Conservation (phyloP, 2,329 filamentous ascomycete genomes). For the Berkeleyomyces rouxiae region DNA sequence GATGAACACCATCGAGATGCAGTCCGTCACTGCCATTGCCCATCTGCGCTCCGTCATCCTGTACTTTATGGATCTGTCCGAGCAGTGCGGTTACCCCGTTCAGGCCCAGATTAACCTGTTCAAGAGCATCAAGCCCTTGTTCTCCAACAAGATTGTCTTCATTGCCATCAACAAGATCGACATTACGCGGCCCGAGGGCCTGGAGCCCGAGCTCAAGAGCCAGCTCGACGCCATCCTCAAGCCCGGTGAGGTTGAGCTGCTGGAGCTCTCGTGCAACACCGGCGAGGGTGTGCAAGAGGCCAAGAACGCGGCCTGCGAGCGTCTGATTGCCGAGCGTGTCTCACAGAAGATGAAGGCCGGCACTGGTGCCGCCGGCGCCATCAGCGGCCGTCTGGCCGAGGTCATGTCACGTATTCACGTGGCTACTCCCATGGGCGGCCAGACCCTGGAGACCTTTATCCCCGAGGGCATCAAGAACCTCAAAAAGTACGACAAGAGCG, state of each 20-base stretch:
- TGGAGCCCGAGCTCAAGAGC: constrained; percentile 61
- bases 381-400: constrained; percentile 71
- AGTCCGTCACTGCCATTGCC: constrained; percentile 84
- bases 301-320: constrained; percentile 87
- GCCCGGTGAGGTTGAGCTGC: constrained; percentile 75
- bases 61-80: constrained; percentile 96
- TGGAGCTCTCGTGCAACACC: constrained; percentile 89
- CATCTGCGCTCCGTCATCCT: constrained; percentile 89
- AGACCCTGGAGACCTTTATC: constrained; percentile 66
- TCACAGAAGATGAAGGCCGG: constrained; percentile 92
- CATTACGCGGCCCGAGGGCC: constrained; percentile 69
- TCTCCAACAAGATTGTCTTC: constrained; percentile 94
- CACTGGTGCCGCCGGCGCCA: constrained; percentile 56
- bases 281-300: constrained; percentile 87
- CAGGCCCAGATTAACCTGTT: constrained; percentile 86
- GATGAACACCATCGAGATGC: constrained; percentile 99
- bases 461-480: constrained; percentile 65
- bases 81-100: constrained; percentile 92
- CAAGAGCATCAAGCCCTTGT: constrained; percentile 90
- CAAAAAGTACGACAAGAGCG: constrained; percentile 80
- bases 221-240: constrained; percentile 68
- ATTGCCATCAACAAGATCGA: constrained; percentile 98
- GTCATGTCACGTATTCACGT: constrained; percentile 92
- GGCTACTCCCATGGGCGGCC: constrained; percentile 74
- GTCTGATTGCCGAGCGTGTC: constrained; percentile 80